Percentiles rank a stretch among this genome's conserved stretches.
Conservation (phyloP, 2,329 filamentous ascomycete species). For the Mycocentrospora acerina region DNA sequence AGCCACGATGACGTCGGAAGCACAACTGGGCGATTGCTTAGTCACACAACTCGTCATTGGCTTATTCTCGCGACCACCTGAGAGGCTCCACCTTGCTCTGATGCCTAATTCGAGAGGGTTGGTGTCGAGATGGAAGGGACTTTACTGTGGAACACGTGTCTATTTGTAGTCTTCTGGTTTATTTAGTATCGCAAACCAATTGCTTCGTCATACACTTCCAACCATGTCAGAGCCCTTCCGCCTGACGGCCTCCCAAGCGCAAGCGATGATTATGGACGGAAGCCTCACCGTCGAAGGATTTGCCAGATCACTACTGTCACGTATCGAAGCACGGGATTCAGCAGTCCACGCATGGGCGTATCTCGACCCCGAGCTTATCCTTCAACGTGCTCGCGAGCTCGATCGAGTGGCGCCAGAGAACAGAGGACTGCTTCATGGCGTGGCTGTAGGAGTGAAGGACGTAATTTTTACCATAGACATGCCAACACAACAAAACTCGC, state of each 20-base stretch:
- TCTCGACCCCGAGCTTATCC: constrained; percentile 41
- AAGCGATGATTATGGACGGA: constrained; percentile 23
- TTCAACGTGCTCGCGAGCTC: constrained; percentile 53
- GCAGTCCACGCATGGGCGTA: constrained; percentile 35
- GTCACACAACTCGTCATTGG: no score
- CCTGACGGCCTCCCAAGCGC: constrained; percentile 26
- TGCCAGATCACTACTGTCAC: constrained; percentile 29
- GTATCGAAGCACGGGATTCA: constrained; percentile 27
- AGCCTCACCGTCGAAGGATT: constrained; percentile 31
- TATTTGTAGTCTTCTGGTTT: no score
- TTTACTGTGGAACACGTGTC: no score
- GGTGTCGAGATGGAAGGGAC: no score
- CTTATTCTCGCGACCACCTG: no score
- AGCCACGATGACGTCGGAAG: no score
- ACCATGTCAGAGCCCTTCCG: constrained; percentile 17
- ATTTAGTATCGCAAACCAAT: not conserved
- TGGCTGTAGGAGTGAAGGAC: constrained; percentile 63
- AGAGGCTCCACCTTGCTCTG: no score
- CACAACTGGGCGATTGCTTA: no score
- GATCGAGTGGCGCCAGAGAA: constrained; percentile 52
- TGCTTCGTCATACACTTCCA: constrained; percentile 48
- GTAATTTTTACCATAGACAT: constrained; percentile 59
- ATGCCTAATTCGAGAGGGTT: no score
- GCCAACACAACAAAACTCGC: constrained; percentile 59
- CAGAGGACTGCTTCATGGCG: constrained; percentile 59